Conservation (phyloP, 169 alveolate species). For the Miamiensis avidus region DNA sequence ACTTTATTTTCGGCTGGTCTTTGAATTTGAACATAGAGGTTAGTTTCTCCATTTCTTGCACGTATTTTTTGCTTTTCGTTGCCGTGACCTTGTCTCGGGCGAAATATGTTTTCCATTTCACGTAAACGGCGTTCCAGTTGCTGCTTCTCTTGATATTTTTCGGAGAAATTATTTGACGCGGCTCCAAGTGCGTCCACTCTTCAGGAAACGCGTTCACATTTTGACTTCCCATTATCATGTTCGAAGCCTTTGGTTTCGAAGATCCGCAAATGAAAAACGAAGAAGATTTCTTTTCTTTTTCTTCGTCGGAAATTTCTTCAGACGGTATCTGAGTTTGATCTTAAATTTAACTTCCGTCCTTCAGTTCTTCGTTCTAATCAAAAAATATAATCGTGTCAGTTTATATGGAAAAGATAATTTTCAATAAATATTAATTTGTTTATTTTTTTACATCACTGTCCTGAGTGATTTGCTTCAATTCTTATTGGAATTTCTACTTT, state of each 20-base stretch:
- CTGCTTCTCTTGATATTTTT: too few species aligned
- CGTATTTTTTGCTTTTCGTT: not conserved
- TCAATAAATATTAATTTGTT: too few species aligned
- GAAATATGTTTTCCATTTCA: not conserved
- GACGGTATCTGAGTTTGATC: not conserved
- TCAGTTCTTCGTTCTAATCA: not conserved
- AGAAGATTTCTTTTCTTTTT: not conserved
- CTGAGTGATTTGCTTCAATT: too few species aligned
- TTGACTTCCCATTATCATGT: not conserved
- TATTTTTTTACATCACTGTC: too few species aligned
- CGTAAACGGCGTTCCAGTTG: not conserved
- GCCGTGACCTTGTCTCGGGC: not conserved
- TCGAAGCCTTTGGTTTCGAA: not conserved
- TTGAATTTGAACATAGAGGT: too few species aligned
- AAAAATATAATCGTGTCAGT: too few species aligned
- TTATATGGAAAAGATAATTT: not conserved
- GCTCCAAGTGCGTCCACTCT: not conserved
- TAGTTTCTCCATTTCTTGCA: not conserved
- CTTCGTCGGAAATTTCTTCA: not conserved
- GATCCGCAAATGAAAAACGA: not conserved
- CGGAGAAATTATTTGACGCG: not conserved
- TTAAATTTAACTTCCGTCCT: not conserved
- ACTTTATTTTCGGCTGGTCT: not conserved
- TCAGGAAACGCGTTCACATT: not conserved
- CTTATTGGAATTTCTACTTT: too few species aligned